A percentile compares a stretch with the other conserved stretches of the same genome.
phyloP scores from a whole-genome alignment of 768 basidiomycete species.

The Nidularia pulvinata region DNA sequence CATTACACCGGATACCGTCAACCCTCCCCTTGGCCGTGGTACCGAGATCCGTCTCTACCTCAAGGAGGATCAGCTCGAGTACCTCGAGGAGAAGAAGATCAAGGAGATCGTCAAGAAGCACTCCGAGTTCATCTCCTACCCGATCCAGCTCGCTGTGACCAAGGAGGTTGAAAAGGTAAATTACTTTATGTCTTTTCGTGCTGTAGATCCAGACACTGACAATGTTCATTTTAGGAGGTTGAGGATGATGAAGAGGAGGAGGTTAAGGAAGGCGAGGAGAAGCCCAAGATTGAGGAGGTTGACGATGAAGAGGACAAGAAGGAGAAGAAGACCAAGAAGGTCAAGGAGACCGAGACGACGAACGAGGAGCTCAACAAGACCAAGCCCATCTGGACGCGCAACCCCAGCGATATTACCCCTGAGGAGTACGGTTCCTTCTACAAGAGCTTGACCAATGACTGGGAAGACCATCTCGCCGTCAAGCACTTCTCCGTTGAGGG shows the following conservation, averaged over 20 bases:
- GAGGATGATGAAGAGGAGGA: conserved; percentile 84
- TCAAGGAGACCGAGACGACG: conserved; percentile 85
- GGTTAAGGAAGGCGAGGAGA: conserved; percentile 69
- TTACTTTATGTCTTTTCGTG: conserved; percentile 4
- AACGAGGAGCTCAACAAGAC: conserved; percentile 99
- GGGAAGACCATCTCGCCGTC: conserved; percentile 99
- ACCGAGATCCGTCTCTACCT: conserved; percentile 90
- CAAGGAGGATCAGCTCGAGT: conserved; percentile 99
- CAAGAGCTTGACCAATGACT: conserved; percentile 99
- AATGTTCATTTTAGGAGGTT: conserved; percentile 88
- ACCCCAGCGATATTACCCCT: conserved; percentile 88
- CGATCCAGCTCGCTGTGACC: conserved; percentile 96
- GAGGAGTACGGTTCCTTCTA: conserved; percentile 98
- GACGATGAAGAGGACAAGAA: conserved; percentile 87
- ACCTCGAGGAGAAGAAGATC: conserved; percentile 99
- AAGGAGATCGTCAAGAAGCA: conserved; percentile 99
- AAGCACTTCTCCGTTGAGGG: conserved; percentile 99
- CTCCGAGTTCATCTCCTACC: conserved; percentile 99
- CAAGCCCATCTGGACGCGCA: conserved; percentile 99
- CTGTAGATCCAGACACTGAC: conserved; percentile 8
- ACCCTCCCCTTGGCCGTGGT: conserved; percentile 92
- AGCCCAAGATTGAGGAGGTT: conserved; percentile 81
- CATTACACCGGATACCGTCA: conserved; percentile 91
- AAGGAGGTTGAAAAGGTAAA: conserved; percentile 99
- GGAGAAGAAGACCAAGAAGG: conserved; percentile 92